Conservation (phyloP, 179 eudicot species). For the Nepenthes alata region DNA sequence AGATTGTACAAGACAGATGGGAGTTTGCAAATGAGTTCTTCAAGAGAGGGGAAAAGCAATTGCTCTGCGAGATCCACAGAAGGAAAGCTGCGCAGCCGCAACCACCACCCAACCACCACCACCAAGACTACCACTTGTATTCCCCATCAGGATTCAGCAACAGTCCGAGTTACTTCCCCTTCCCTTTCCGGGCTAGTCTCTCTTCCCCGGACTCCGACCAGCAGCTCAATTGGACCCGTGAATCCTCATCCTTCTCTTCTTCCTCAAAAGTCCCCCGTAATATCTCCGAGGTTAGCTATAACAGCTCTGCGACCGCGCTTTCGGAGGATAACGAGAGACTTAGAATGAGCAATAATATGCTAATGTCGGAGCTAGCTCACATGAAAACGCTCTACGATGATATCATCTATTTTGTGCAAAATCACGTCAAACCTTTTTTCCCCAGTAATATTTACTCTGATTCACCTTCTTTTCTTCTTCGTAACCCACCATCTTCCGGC, state of each 20-base stretch:
- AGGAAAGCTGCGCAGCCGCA: constrained; percentile 48
- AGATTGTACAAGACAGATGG: constrained; percentile 83
- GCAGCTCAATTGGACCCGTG: constrained; percentile 12
- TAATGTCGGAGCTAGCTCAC: constrained; percentile 63
- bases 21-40: constrained; percentile 78
- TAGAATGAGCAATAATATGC: constrained; percentile 46
- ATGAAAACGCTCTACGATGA: constrained; percentile 74
- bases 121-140: constrained; percentile 1
- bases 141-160: not conserved
- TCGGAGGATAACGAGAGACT: constrained; percentile 67
- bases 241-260: constrained; percentile 21
- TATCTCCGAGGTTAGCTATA: not conserved
- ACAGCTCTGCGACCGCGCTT: constrained; percentile 24
- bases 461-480: constrained; percentile 8
- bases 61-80: constrained; percentile 72
- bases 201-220: constrained; percentile 59
- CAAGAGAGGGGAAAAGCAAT: constrained; percentile 64
- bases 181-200: constrained; percentile 27
- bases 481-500: constrained; percentile 3
- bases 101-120: constrained; percentile 18
- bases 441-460: constrained; percentile 16
- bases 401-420: constrained; percentile 72
- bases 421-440: constrained; percentile 62
- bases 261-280: not conserved
- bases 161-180: constrained; percentile 14